Conservation (phyloP, 345 rosid genomes). For the Eucalyptus leucophloia region DNA sequence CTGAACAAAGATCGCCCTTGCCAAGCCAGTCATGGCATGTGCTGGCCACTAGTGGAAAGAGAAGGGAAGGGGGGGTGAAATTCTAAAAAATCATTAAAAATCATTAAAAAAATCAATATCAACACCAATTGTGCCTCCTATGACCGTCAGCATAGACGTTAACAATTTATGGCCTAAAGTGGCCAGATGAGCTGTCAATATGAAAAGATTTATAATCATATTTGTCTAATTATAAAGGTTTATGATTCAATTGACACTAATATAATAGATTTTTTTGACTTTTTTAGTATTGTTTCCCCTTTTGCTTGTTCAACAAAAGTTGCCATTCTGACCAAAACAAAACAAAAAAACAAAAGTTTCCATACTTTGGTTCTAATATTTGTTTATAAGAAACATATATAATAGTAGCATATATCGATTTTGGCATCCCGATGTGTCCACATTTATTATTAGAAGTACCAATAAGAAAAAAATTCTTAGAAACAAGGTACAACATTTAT, state of each 20-base stretch:
- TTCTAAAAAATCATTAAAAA: no score
- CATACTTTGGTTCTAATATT: neutral
- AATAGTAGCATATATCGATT: neutral
- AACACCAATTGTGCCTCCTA: neutral
- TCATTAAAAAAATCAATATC: neutral
- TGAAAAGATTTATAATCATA: no score
- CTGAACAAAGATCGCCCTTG: no score
- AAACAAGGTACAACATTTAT: neutral
- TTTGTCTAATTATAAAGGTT: no score
- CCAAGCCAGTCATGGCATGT: neutral
- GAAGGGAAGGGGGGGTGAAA: neutral
- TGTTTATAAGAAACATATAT: neutral
- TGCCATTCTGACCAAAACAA: neutral
- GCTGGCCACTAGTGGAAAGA: neutral
- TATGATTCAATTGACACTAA: no score
- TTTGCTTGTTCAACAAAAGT: neutral
- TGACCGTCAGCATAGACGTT: neutral
- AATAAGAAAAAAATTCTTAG: neutral
- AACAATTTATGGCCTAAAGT: neutral
- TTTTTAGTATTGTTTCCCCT: neutral
- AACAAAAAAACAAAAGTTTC: no score
- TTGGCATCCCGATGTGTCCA: neutral
- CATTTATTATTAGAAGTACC: neutral
- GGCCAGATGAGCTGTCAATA: rapidly evolving
- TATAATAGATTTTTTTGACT: no score